Evolutionary conservation across 2,329 filamentous ascomycete genomes (phyloP).

Genomic region (Phialocephala sp.): DNA sequence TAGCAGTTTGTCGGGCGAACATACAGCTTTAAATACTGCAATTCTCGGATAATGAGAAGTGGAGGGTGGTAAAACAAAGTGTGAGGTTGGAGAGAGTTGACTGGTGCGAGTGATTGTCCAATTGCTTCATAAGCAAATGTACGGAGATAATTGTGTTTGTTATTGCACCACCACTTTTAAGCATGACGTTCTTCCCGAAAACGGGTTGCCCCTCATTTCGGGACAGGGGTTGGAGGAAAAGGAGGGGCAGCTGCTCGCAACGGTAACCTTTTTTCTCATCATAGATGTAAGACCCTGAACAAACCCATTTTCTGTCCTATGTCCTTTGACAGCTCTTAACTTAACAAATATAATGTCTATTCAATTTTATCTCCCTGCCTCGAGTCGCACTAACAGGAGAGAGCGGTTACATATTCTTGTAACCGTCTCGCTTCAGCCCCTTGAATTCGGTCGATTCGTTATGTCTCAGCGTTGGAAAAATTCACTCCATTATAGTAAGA

Average conservation of each 20-base stretch:
- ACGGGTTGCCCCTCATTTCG: background rate
- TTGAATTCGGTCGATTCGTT: too few species aligned
- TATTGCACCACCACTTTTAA: background rate
- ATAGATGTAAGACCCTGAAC: background rate
- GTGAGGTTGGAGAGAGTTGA: background rate
- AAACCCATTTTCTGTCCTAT: background rate
- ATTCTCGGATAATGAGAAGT: background rate
- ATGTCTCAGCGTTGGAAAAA: too few species aligned
- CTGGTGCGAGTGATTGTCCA: background rate
- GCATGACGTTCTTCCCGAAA: background rate
- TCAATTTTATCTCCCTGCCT: too few species aligned
- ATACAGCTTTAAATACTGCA: conserved; percentile 14
- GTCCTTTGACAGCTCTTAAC: background rate
- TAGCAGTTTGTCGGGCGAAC: conserved; percentile 21
- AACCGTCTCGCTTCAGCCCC: too few species aligned
- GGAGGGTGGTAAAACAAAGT: background rate
- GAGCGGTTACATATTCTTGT: too few species aligned
- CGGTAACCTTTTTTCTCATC: background rate
- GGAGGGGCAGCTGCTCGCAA: conserved; percentile 2
- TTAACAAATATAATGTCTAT: background rate
- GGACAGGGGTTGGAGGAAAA: background rate
- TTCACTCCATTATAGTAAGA: too few species aligned
- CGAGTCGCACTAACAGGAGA: too few species aligned
- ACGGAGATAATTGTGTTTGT: background rate
- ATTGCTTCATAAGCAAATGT: conserved; percentile 1